Evolutionary conservation across 1,284 basidiomycete genomes (phyloP).

Genomic region (Meripilus lineatus): DNA sequence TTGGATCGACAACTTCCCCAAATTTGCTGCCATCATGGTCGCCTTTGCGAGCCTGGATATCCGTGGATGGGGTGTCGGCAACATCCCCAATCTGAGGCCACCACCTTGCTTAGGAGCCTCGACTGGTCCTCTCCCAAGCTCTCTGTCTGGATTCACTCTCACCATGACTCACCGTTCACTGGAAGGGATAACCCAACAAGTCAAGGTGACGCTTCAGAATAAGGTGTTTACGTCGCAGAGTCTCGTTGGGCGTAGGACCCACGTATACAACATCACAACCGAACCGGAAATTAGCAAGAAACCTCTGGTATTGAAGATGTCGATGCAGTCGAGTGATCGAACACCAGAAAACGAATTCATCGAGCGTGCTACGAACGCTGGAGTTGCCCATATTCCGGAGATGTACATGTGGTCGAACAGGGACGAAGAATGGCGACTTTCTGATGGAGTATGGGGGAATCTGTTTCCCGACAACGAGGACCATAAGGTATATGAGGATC

Average conservation of each 20-base stretch:
- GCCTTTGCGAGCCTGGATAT: background rate
- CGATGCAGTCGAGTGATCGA: background rate
- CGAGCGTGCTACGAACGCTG: background rate
- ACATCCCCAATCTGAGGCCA: background rate
- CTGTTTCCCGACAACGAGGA: background rate
- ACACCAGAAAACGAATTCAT: background rate
- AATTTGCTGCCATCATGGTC: conserved; percentile 7
- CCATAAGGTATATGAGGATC: conserved; percentile 5
- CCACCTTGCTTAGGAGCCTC: background rate
- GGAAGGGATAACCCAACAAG: background rate
- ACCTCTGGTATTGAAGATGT: conserved; percentile 4
- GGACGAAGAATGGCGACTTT: background rate
- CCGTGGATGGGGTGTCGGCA: background rate
- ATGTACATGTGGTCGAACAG: conserved; percentile 1
- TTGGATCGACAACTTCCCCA: conserved; percentile 6
- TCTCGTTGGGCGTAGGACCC: background rate
- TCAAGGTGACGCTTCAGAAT: background rate
- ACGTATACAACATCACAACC: conserved; percentile 3
- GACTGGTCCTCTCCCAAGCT: background rate
- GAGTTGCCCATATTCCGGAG: conserved; percentile 6
- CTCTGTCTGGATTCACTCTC: background rate
- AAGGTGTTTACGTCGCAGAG: conserved; percentile 4
- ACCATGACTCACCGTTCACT: background rate
- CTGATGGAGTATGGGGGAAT: conserved; percentile 1
- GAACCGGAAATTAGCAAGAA: background rate